Evolutionary conservation across 2,329 filamentous ascomycete genomes (phyloP), one percentile per base, ranked within the genome.

Genomic region (Trichoderma koningii): DNA sequence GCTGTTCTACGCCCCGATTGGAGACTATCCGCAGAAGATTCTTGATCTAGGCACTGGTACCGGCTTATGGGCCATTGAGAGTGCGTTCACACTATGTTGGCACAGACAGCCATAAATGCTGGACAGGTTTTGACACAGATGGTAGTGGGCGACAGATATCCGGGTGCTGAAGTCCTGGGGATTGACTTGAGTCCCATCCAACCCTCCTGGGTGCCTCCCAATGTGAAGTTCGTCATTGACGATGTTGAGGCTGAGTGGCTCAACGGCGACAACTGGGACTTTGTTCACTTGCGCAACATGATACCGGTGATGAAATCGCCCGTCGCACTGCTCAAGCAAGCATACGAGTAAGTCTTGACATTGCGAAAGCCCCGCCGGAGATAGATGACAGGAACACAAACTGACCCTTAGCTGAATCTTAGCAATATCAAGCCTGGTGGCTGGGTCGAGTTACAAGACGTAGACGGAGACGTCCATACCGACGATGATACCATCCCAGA

Each of bases 31-130:
- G 0, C 72, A 79, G 41, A 79, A 76, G 57, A 80, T 83, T 30
- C 71, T 83, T 15, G 81, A 83, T 47, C 71, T 83, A 9, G 82
- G 82, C 9, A 84, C 82, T 1, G 82, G 82, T 2, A 83, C 79
- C 5, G 80, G 80, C 70, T 68, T 66, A 6, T 83, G 82, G 81
- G 80, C 82, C 1, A 79, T 84, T 42, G 75, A 77, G 55, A 71
- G 72, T 62, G 62, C 30, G 65, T 66, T 50, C 12, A 23, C 3
- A 30, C n/a, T 28, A 19, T 3, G 30, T 51, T 30, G 45, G 7
- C 21, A 34, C 7, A 34, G 30, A 34, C 9, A 9, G 30, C 9
- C 9, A 10, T 23, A 5, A 10, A 21, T 23, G 2, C 7, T 10
- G 17, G 45, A 51, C n/a, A 45, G 9, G 1, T 21, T 59, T 26